A percentile compares a stretch with the other conserved stretches of the same genome.
phyloP scores from a whole-genome alignment of 208 protist genomes.

The Leishmania aethiopica region DNA sequence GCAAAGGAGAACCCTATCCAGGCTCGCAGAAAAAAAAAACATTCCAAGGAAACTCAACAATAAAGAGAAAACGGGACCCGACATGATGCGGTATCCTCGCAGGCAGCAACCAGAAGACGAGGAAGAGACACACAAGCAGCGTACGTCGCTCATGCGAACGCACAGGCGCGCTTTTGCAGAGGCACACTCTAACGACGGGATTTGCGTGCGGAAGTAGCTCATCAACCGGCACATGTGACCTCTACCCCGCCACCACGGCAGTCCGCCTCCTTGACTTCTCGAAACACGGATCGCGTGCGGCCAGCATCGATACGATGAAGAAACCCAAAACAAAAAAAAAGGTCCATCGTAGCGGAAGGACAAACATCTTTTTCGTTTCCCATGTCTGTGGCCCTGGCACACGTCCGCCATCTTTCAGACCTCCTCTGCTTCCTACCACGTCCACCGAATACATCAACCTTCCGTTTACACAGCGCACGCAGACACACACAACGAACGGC shows the following conservation, averaged over 20 bases:
- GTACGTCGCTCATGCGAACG: background rate
- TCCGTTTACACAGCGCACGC: background rate
- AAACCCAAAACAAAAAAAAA: constrained; percentile 22
- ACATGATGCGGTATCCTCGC: too few species aligned
- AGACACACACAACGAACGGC: background rate
- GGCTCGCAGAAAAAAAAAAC: background rate
- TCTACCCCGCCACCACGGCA: background rate
- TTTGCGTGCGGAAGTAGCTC: background rate
- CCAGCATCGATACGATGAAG: background rate
- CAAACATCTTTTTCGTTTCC: too few species aligned
- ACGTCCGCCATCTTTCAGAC: background rate
- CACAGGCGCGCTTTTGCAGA: background rate
- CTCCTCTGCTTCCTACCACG: background rate
- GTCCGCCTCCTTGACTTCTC: background rate
- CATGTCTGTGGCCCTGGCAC: background rate
- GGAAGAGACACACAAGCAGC: background rate
- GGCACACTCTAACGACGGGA: background rate
- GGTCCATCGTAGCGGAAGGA: background rate
- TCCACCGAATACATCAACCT: background rate
- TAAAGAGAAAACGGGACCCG: too few species aligned
- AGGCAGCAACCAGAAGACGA: background rate
- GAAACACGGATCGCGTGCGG: background rate
- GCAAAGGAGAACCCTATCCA: background rate
- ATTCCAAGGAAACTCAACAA: too few species aligned
- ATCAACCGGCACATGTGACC: background rate